Evolutionary conservation across 176 grass and related monocot genomes (phyloP).

Genomic region (Pontederia crassipes): DNA sequence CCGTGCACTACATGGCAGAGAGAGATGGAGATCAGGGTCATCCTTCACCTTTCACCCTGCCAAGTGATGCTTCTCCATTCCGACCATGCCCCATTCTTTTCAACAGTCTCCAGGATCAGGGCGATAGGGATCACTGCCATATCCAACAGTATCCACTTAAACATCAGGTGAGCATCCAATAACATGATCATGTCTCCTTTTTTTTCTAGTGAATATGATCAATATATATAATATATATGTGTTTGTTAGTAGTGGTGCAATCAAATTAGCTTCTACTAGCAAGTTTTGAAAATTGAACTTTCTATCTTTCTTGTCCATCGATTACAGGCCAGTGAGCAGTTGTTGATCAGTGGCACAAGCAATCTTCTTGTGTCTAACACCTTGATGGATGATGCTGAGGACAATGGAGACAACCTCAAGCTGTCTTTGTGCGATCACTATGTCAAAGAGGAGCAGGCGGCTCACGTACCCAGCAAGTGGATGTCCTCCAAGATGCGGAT

Average conservation of each 20-base stretch:
- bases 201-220: too few relatives aligned
- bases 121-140: background rate
- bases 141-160: background rate
- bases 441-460: conserved; percentile 19
- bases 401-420: conserved; percentile 18
- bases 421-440: conserved; percentile 39
- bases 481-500: conserved; percentile 63
- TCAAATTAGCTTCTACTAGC: too few relatives aligned
- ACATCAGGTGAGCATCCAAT: background rate
- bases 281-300: too few relatives aligned
- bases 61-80: background rate
- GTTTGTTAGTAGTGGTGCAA: too few relatives aligned
- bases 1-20: background rate
- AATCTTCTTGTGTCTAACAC: too few relatives aligned
- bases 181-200: too few relatives aligned
- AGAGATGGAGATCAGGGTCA: background rate
- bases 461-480: conserved; percentile 25
- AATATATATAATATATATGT: too few relatives aligned
- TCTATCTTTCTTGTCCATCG: too few relatives aligned
- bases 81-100: background rate
- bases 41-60: too few relatives aligned
- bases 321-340: conserved; percentile 37
- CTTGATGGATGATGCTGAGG: too few relatives aligned
- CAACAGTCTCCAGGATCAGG: background rate
- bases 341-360: conserved; percentile 26